phyloP scores from a whole-genome alignment of 768 basidiomycete genomes.

The Filobasidium floriforme region DNA sequence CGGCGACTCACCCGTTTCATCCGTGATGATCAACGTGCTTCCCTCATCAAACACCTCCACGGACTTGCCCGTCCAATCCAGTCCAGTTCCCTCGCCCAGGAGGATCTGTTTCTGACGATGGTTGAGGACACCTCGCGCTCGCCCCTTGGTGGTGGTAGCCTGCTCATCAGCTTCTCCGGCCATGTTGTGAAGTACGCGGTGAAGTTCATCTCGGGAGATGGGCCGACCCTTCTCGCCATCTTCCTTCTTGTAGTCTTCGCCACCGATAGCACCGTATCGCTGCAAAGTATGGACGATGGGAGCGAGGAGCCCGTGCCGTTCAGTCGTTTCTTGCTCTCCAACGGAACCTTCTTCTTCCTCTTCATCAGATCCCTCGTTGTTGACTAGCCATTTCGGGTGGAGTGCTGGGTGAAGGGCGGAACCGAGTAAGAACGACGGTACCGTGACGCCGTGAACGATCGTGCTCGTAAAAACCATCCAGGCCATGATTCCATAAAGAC shows the following conservation, averaged over 20 bases:
- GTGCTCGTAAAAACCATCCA: slow-evolving; percentile 29
- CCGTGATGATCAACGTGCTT: slow-evolving; percentile 22
- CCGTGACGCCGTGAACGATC: slow-evolving; percentile 26
- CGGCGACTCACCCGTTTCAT: slow-evolving; percentile 24
- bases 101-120: slow-evolving; percentile 16
- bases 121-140: slow-evolving; percentile 14
- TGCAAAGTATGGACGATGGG: slow-evolving; percentile 7
- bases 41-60: slow-evolving; percentile 26
- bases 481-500: slow-evolving; percentile 23
- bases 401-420: slow-evolving; percentile 23
- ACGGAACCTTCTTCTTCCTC: slow-evolving; percentile 11
- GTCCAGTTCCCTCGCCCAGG: slow-evolving; percentile 20
- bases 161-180: slow-evolving; percentile 13
- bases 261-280: slow-evolving; percentile 12
- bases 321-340: slow-evolving; percentile 13
- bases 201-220: slow-evolving; percentile 20
- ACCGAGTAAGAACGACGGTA: slow-evolving; percentile 25
- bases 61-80: slow-evolving; percentile 21
- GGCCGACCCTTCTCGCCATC: slow-evolving; percentile 18
- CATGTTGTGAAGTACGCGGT: slow-evolving; percentile 20
- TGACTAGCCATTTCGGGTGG: slow-evolving; percentile 24
- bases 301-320: slow-evolving; percentile 8
- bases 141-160: slow-evolving; percentile 12
- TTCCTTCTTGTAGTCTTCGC: slow-evolving; percentile 3
- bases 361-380: slow-evolving; percentile 1